Percentiles rank a stretch among this genome's conserved stretches.
Evolutionary conservation across 208 protist species (phyloP).

Genomic region (Phytomonas sp.): DNA sequence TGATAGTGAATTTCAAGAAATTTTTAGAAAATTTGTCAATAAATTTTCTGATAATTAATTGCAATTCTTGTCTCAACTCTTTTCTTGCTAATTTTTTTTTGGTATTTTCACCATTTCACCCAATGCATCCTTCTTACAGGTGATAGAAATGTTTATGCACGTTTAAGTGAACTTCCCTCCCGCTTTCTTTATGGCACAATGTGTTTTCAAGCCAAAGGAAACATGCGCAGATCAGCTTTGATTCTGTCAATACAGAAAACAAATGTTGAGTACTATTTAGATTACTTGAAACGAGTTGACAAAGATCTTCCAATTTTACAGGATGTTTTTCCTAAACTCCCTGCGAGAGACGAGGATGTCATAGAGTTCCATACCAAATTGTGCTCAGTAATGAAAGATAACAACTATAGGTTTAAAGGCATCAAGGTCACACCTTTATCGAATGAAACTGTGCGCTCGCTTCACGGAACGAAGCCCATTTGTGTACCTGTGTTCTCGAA

Average conservation of each 20-base stretch:
- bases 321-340: slow-evolving; percentile 57
- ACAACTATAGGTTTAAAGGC: slow-evolving; percentile 43
- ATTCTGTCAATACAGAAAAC: slow-evolving; percentile 20
- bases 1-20: not conserved
- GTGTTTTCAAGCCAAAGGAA: not conserved
- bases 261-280: slow-evolving; percentile 39
- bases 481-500: slow-evolving; percentile 71
- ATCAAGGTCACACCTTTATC: slow-evolving; percentile 62
- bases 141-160: not conserved
- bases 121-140: not conserved
- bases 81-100: slow-evolving; percentile 9
- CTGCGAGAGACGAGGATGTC: slow-evolving; percentile 23
- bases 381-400: slow-evolving; percentile 45
- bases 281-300: slow-evolving; percentile 49
- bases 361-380: slow-evolving; percentile 62
- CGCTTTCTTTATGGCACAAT: not conserved
- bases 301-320: slow-evolving; percentile 55
- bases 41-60: not conserved
- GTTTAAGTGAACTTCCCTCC: slow-evolving; percentile 1
- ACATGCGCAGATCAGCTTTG: slow-evolving; percentile 12
- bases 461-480: slow-evolving; percentile 34
- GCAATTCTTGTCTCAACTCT: not conserved
- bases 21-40: slow-evolving; percentile 1
- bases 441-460: slow-evolving; percentile 26
- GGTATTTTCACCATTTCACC: slow-evolving; percentile 7